Base-by-base conservation (phyloP, 441 rosid genomes). In the Populus hybrid region DNA sequence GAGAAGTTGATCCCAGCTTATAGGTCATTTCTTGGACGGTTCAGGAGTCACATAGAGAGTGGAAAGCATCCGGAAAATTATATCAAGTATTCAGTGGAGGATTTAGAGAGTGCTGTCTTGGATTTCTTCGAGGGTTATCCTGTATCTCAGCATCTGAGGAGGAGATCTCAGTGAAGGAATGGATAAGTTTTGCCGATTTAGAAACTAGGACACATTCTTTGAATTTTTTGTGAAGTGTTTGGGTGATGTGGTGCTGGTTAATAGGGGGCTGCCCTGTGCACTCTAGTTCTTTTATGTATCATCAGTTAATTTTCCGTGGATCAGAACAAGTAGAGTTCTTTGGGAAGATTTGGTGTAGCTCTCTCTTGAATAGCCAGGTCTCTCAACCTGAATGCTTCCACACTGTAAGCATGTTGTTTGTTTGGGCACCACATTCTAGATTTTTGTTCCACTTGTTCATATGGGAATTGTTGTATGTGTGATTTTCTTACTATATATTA, bases 11-110 rank as follows among this genome's bases (percentile, higher is more conserved):
- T 88, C 68, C 98, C 98, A 5, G 99, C 99, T 7, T 95, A 95
- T 75, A 78, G 99, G 75, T 91, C 99, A 7, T 78, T 94, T 80
- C 94, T 91, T 72, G 99, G 99, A 80, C 86, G 98, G 75, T 93
- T 92, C 81, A 90, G 98, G 85, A 88, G 91, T 78, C 94, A 93
- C 81, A 93, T 92, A 79, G 99, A 95, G 89, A 95, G 94, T 75
- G 94, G 93, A 75, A 95, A 67, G 87, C 98, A 95, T 82, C 99
- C 99, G 0, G 99, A 95, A 86, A 92, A 92, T 81, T 95, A 93
- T 84, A 85, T 95, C 82, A 95, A 91, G 86, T 95, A 91, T 71
- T 85, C 97, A 0, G 94, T 88, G 6, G 98, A 95, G 85, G 97
- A 95, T 85, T 84, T 95, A 76, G 99, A 93, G 86, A 85, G 75